Evolutionary conservation across 208 protist genomes (phyloP), one percentile per base, ranked within the genome.

Genomic region (Trypanosoma platydactyli): DNA sequence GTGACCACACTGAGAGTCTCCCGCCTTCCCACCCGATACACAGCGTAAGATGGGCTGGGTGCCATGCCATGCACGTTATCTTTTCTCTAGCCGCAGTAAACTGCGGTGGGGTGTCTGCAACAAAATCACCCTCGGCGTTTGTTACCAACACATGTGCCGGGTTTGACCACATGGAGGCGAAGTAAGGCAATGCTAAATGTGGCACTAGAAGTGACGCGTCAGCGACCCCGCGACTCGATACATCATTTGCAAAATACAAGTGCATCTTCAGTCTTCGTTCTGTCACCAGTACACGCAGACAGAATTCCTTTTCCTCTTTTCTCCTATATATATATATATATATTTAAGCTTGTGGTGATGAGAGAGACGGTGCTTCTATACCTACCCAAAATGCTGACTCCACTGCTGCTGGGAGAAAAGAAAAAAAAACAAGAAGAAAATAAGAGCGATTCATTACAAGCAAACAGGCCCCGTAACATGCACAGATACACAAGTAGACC

Each of bases 21-120:
- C 94, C 94, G 64, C 72, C 86, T 58, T 73, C 84, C 91, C 89
- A 96, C 22, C 94, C 94, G 53, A 94, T 86, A 12, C 81, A 65
- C 6, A 98, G 70, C 24, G 92, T 49, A 25, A 71, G 33, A 41
- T 89, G 73, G 9, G 56, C 76, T 13, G 94, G 94, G 68, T 98
- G 94, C 94, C 94, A 98, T 11, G 81, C 74, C 24, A 97, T 70
- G 24, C 73, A 61, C 6, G 86, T 86, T 5, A 86, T 62, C 16
- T 52, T 63, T 25, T 68, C 66, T 20, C 29, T 51, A 30, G 65
- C 72, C 4, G 53, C 42, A 5, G 68, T 60, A 45, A 63, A 60
- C 63, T 69, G 76, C 53, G 40, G 55, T 64, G 7, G 76, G 83
- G 42, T 70, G 18, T 84, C 64, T 0, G 80, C 76, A 20, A 93